Percentiles rank a stretch among this genome's conserved stretches.
Conservation (phyloP, 2,329 filamentous ascomycete species). For the Cladosporium austrohemisphaericum region DNA sequence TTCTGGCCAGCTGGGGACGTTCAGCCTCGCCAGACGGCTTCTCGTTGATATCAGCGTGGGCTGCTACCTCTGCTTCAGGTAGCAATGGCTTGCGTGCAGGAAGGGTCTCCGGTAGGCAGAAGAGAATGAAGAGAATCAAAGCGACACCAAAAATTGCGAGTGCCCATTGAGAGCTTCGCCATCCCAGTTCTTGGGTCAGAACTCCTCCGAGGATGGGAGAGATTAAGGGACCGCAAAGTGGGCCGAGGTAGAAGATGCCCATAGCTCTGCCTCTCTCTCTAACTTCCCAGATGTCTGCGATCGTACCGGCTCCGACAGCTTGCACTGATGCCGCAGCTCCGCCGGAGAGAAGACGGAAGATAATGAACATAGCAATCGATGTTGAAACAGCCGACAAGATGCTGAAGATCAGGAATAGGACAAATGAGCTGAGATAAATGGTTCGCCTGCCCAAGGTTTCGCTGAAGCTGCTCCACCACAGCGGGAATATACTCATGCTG, state of each 20-base stretch:
- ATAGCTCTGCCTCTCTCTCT: slow-evolving; percentile 73
- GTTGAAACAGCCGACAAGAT: slow-evolving; percentile 64
- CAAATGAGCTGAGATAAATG: slow-evolving; percentile 75
- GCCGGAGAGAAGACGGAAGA: slow-evolving; percentile 69
- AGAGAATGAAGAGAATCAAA: slow-evolving; percentile 54
- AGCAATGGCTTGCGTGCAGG: slow-evolving; percentile 29
- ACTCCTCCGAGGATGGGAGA: slow-evolving; percentile 74
- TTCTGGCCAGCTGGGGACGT: slow-evolving; percentile 39
- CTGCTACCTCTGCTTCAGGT: slow-evolving; percentile 28
- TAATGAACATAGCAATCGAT: slow-evolving; percentile 71
- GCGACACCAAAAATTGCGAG: slow-evolving; percentile 65
- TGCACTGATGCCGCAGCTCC: slow-evolving; percentile 77
- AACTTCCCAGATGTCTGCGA: slow-evolving; percentile 75
- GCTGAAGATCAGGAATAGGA: slow-evolving; percentile 68
- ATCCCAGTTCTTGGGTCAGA: slow-evolving; percentile 65
- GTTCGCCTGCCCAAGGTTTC: slow-evolving; percentile 67
- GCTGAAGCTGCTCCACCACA: slow-evolving; percentile 84
- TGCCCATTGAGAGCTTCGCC: slow-evolving; percentile 77
- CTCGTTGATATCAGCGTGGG: slow-evolving; percentile 26
- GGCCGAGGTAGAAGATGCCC: slow-evolving; percentile 78
- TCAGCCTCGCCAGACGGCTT: slow-evolving; percentile 18
- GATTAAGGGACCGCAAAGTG: slow-evolving; percentile 68
- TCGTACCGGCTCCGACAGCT: slow-evolving; percentile 77
- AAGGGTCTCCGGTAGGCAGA: slow-evolving; percentile 64
- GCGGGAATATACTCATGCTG: slow-evolving; percentile 72